Evolutionary conservation across 306 rosid species (phyloP).

Genomic region (Cercis canadensis): DNA sequence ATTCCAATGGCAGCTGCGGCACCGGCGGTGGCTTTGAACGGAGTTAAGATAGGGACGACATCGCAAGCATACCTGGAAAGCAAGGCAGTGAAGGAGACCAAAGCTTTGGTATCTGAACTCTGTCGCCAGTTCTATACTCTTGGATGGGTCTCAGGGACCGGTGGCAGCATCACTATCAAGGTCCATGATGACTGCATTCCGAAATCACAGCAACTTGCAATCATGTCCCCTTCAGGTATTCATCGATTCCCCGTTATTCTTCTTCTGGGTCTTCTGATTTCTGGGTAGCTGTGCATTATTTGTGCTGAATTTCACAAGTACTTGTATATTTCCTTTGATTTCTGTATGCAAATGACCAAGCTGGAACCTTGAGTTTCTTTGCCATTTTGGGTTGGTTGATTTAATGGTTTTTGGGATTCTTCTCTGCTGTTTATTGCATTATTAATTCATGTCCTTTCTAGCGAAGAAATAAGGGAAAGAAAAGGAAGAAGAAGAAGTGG

Average conservation of each 20-base stretch:
- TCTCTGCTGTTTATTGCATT: neutral
- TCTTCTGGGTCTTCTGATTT: too few species aligned
- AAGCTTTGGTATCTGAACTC: conserved; percentile 73
- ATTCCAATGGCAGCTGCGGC: conserved; percentile 44
- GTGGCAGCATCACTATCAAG: conserved; percentile 90
- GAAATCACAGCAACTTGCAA: conserved; percentile 68
- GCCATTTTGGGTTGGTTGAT: conserved; percentile 20
- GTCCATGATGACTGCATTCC: conserved; percentile 84
- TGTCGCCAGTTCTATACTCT: conserved; percentile 91
- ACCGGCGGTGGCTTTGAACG: conserved; percentile 47
- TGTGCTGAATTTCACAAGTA: neutral
- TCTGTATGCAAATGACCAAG: neutral
- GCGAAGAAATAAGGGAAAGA: too few species aligned
- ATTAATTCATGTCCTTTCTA: neutral
- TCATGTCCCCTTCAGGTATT: conserved; percentile 91
- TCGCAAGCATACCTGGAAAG: conserved; percentile 75
- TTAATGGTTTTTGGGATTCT: conserved; percentile 10
- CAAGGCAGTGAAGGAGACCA: conserved; percentile 73
- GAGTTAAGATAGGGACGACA: conserved; percentile 50
- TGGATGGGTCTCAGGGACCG: conserved; percentile 97
- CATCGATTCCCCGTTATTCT: neutral
- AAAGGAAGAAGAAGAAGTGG: too few species aligned
- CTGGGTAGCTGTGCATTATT: conserved; percentile 3
- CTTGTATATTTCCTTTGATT: neutral
- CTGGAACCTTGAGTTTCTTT: neutral